Evolutionary conservation across 257 asterid genomes (phyloP), one percentile per base, ranked within the genome.

Genomic region (Penstemon eatonii): DNA sequence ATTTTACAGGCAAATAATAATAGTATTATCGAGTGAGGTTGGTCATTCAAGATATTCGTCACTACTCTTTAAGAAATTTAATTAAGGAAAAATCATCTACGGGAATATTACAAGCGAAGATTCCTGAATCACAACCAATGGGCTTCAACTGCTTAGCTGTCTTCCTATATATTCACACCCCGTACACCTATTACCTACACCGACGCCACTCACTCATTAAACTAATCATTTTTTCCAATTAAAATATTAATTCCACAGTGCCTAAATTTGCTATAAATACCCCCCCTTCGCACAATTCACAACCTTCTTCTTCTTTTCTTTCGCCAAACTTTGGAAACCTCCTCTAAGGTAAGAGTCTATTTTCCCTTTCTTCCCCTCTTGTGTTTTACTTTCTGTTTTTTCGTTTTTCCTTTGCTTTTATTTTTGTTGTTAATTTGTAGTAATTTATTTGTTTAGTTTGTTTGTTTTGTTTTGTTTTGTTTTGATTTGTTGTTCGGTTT

Each of bases 231-330:
- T 5, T 50, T 9, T 10, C 9, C 5, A 7, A 68, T 65, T 63
- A 45, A 46, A 56, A 36, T 61, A 75, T 13, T 66, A 38, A n/a
- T 66, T 42, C 8, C 11, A 8, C 45, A 7, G 3, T 58, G 10
- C 52, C 43, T 60, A 68, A 58, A n/a, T 63, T 53, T 3, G 82
- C 90, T 85, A 85, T 82, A 85, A 82, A 85, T 80, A 80, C 67
- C 80, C 77, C 73, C 68, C 46, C 53, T 38, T 38, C 3, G 10
- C 0, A 0, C 0, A 8, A 0, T 0, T 6, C 0, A 0, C 3
- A 39, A 66, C 78, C 85, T 82, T 15, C 18, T 15, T 15, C 85
- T 82, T 15, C 18, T 15, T 15, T 15, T 81, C 85, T 49, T 74
- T 73, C 80, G 70, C 10, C 78, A 15, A 11, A 39, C 58, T 75